Percentiles rank a stretch among this genome's conserved stretches.
Evolutionary conservation across 352 stramenopile species (phyloP).

Genomic region (Halophytophthora batemanensis): DNA sequence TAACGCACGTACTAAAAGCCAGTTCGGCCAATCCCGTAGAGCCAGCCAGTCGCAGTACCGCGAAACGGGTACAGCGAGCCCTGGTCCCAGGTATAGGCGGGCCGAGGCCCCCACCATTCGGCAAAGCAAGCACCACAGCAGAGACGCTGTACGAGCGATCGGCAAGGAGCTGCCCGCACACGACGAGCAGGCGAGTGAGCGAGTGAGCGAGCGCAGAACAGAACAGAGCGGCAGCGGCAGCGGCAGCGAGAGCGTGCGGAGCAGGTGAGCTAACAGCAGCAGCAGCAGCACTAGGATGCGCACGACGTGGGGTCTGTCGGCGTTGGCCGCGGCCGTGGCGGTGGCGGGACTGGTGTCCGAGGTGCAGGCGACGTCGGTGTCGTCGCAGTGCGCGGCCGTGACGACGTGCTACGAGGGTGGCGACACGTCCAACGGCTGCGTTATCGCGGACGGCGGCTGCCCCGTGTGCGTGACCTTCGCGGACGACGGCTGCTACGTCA

Average conservation of each 20-base stretch:
- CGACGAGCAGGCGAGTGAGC: constrained; percentile 1
- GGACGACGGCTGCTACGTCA: constrained; percentile 36
- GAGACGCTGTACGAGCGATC: too few species aligned
- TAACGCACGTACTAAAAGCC: too few species aligned
- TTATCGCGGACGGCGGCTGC: constrained; percentile 23
- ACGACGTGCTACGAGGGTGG: constrained; percentile 29
- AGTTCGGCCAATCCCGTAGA: too few species aligned
- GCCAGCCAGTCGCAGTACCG: too few species aligned
- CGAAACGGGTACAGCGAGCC: too few species aligned
- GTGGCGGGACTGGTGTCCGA: background rate
- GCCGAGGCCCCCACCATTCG: too few species aligned
- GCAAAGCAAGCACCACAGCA: too few species aligned
- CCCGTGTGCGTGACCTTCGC: constrained; percentile 35
- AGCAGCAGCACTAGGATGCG: constrained; percentile 7
- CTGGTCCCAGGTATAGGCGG: too few species aligned
- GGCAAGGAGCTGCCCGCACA: too few species aligned
- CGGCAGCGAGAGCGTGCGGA: background rate
- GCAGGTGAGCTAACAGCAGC: background rate
- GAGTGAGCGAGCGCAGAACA: background rate
- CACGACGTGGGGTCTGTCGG: constrained; percentile 15
- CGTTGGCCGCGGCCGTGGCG: constrained; percentile 7
- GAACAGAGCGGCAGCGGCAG: constrained; percentile 10
- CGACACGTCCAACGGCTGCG: constrained; percentile 19
- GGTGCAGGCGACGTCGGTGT: too few species aligned
- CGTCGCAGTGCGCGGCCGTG: constrained; percentile 23